phyloP scores from a whole-genome alignment of 169 alveolate species.

The Plasmodium gonderi region DNA sequence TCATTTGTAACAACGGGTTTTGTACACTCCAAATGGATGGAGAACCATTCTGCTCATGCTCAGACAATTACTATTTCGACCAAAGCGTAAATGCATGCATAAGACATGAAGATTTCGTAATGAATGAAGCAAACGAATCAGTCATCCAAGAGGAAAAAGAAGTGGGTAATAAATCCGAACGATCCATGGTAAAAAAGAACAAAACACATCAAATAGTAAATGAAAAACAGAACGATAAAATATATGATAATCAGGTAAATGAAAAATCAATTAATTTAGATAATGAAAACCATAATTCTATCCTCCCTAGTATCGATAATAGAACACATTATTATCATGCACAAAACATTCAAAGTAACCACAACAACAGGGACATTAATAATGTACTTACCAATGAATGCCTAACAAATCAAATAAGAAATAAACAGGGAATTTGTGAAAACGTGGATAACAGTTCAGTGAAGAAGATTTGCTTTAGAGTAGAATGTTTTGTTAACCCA shows the following conservation, averaged over 20 bases:
- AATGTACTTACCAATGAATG: neutral
- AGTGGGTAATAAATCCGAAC: too few species aligned
- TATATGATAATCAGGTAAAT: neutral
- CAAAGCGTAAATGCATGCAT: conserved; percentile 12
- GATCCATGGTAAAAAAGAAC: too few species aligned
- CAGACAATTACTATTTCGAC: conserved; percentile 56
- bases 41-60: conserved; percentile 62
- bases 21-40: conserved; percentile 47
- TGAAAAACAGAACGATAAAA: neutral
- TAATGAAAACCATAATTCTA: neutral
- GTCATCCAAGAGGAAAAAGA: neutral
- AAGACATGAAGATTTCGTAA: conserved; percentile 9
- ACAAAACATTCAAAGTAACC: neutral
- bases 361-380: neutral
- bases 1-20: conserved; percentile 16
- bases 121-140: neutral
- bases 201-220: neutral
- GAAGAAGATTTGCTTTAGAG: conserved; percentile 32
- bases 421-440: neutral
- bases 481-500: conserved; percentile 33
- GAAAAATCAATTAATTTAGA: neutral
- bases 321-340: neutral
- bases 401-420: conserved; percentile 6
- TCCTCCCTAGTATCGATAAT: neutral
- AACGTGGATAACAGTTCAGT: neutral